Evolutionary conservation across 768 basidiomycete species (phyloP).

Genomic region (Phallus indusiatus): DNA sequence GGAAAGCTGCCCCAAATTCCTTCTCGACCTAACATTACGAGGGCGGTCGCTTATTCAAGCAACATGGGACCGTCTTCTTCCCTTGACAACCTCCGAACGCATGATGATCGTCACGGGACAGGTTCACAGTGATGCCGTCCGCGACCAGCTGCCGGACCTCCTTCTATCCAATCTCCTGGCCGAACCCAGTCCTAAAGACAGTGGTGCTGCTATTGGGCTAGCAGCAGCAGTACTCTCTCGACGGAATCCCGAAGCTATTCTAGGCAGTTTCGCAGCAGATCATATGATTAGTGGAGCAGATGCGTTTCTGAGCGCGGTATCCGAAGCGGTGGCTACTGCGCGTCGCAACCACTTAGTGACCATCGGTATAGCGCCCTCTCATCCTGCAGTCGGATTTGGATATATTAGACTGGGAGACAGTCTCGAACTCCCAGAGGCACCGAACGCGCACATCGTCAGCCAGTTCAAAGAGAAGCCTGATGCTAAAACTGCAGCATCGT

Average conservation of each 20-base stretch:
- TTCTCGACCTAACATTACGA: conserved; percentile 77
- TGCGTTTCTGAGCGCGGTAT: conserved; percentile 74
- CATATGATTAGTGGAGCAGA: conserved; percentile 92
- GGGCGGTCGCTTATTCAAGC: conserved; percentile 83
- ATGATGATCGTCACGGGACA: conserved; percentile 83
- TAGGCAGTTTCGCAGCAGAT: conserved; percentile 84
- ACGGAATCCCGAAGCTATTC: conserved; percentile 73
- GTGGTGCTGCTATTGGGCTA: conserved; percentile 85
- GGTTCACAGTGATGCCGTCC: conserved; percentile 62
- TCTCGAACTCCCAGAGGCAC: conserved; percentile 55
- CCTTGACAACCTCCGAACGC: conserved; percentile 57
- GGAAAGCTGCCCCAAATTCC: conserved; percentile 77
- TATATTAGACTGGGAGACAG: conserved; percentile 79
- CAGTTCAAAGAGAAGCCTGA: conserved; percentile 91
- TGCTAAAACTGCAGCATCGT: conserved; percentile 79
- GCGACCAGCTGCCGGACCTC: conserved; percentile 74
- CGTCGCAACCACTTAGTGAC: conserved; percentile 74
- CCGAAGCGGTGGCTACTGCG: conserved; percentile 80
- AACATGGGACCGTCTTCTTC: conserved; percentile 83
- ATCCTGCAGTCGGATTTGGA: conserved; percentile 84
- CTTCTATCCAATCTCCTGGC: conserved; percentile 60
- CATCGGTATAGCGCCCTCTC: conserved; percentile 83
- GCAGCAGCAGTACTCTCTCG: conserved; percentile 69
- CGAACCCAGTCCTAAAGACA: conserved; percentile 83
- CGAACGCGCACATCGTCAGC: conserved; percentile 73